Conservation (phyloP, 2,329 filamentous ascomycete species). For the Daldinia sp. region DNA sequence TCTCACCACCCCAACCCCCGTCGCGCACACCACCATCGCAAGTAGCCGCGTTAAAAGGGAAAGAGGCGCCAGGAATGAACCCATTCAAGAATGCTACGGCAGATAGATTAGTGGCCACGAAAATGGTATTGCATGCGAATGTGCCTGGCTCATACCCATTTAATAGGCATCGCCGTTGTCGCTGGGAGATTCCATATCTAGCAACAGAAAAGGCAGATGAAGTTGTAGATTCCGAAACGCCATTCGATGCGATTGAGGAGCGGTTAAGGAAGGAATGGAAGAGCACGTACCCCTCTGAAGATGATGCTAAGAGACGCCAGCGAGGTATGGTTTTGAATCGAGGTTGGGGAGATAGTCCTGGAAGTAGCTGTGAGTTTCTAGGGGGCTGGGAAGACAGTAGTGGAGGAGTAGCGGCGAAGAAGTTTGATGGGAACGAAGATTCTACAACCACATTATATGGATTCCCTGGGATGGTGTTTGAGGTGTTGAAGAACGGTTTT, state of each 20-base stretch:
- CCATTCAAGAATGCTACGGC: conserved; percentile 59
- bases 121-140: conserved; percentile 94
- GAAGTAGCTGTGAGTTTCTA: conserved; percentile 86
- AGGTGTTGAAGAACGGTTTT: conserved; percentile 91
- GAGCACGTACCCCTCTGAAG: conserved; percentile 69
- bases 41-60: conserved; percentile 41
- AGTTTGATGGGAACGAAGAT: conserved; percentile 66
- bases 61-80: conserved; percentile 48
- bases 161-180: conserved; percentile 89
- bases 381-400: conserved; percentile 86
- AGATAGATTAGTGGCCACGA: conserved; percentile 84
- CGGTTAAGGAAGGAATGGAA: conserved; percentile 78
- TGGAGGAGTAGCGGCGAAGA: conserved; percentile 62
- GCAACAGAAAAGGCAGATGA: conserved; percentile 57
- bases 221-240: conserved; percentile 78
- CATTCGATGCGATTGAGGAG: conserved; percentile 78
- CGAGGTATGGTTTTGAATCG: conserved; percentile 90
- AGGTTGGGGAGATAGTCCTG: conserved; percentile 91
- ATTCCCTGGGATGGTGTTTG: conserved; percentile 93
- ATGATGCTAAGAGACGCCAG: conserved; percentile 65
- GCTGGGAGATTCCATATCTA: conserved; percentile 81
- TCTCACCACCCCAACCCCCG: conserved; percentile 79
- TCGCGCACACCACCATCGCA: conserved; percentile 72
- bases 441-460: conserved; percentile 87
- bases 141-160: conserved; percentile 97